phyloP scores from a whole-genome alignment of 805 yeast species.

The Myxozyma neotropica region DNA sequence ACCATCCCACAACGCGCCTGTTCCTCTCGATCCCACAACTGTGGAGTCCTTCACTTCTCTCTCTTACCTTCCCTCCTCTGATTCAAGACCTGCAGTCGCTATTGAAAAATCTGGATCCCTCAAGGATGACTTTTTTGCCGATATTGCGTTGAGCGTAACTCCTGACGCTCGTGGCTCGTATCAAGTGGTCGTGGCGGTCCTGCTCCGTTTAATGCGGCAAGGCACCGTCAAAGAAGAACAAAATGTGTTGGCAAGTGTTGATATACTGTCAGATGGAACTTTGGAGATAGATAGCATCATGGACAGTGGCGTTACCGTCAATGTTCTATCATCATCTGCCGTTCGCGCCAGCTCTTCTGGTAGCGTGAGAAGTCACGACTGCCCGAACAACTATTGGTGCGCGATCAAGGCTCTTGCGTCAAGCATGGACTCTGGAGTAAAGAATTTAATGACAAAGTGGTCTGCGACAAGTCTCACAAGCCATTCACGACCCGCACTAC shows the following conservation, averaged over 20 bases:
- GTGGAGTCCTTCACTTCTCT: background rate
- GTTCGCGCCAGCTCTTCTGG: background rate
- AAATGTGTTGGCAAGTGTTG: background rate
- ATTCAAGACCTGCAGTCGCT: background rate
- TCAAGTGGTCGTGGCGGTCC: background rate
- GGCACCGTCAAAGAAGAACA: background rate
- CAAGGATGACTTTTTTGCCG: background rate
- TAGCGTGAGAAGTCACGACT: background rate
- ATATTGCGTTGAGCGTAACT: background rate
- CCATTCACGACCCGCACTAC: background rate
- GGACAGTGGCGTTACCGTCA: background rate
- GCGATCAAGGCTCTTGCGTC: background rate
- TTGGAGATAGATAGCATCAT: background rate
- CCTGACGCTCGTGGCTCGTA: background rate
- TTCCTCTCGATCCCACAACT: background rate
- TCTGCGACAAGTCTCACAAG: background rate
- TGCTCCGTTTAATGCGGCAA: background rate
- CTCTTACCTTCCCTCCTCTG: background rate
- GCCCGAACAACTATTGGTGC: constrained; percentile 4
- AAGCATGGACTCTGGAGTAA: background rate
- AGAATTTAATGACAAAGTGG: background rate
- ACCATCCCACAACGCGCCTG: background rate
- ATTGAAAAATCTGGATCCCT: background rate
- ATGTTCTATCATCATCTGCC: background rate
- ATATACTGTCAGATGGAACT: background rate